These are phyloP conservation scores for Didymella segeticola DNA, from an alignment of 2,329 filamentous ascomycete species.

Conservation along the genomic window DNA sequence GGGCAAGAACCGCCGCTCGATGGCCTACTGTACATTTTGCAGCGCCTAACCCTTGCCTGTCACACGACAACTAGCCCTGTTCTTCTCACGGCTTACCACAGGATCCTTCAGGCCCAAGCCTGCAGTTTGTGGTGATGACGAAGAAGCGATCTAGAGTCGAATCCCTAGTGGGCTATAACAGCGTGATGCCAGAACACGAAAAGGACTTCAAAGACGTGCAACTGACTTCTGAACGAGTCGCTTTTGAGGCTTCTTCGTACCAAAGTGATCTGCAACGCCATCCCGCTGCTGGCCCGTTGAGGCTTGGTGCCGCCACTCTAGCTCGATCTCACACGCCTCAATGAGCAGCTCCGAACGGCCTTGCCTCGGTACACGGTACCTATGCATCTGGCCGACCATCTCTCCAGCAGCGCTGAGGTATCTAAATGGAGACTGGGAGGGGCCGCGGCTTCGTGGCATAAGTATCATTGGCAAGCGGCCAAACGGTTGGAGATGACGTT, in stretches of 20 bases:
- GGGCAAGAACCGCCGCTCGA: constrained; percentile 10
- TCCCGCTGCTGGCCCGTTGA: constrained; percentile 24
- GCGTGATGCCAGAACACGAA: background rate
- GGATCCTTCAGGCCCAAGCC: background rate
- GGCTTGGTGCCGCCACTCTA: constrained; percentile 18
- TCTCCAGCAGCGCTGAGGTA: background rate
- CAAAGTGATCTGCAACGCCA: constrained; percentile 30
- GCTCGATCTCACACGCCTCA: constrained; percentile 11
- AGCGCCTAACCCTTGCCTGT: background rate
- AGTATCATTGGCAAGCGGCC: constrained; percentile 5
- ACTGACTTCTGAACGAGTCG: constrained; percentile 10
- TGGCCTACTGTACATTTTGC: constrained; percentile 1
- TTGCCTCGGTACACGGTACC: constrained; percentile 21
- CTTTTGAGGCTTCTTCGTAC: constrained; percentile 16
- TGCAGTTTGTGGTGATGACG: background rate
- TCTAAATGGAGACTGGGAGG: background rate
- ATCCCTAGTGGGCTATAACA: background rate
- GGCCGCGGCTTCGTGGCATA: constrained; percentile 1
- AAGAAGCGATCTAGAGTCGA: background rate
- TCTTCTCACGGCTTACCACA: background rate
- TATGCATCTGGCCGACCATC: constrained; percentile 2
- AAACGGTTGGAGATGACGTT: constrained; percentile 10
- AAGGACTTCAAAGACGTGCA: constrained; percentile 2
- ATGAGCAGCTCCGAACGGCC: constrained; percentile 26
- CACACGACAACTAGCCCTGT: background rate